Percentiles rank a stretch among this genome's conserved stretches.
These are phyloP conservation scores for Vaucheria bursata DNA, from an alignment of 352 stramenopile genomes.

Conservation along the genomic window DNA sequence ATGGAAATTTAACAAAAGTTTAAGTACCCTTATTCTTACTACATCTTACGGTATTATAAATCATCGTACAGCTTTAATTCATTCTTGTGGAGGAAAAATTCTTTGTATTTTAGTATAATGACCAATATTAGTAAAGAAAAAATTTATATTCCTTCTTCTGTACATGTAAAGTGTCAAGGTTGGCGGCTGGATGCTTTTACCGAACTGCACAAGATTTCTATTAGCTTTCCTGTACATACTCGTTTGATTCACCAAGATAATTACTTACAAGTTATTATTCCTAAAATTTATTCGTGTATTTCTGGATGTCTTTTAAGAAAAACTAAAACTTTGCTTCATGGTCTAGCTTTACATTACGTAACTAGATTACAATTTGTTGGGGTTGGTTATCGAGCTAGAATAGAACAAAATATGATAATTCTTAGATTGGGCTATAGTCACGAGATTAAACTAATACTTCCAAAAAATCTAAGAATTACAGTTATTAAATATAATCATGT, in stretches of 20 bases:
- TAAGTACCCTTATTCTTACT: background rate
- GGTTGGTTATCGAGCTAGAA: background rate
- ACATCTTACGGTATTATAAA: background rate
- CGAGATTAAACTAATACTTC: background rate
- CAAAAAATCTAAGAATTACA: background rate
- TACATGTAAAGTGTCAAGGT: background rate
- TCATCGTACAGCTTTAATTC: background rate
- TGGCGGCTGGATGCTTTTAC: background rate
- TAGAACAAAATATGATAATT: background rate
- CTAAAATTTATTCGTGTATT: background rate
- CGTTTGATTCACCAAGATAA: background rate
- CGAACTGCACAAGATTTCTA: background rate
- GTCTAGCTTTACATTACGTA: background rate
- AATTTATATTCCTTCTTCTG: background rate
- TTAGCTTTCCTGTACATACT: background rate
- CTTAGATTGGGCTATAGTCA: background rate
- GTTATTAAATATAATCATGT: background rate
- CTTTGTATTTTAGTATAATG: conserved; percentile 10
- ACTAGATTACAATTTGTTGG: conserved; percentile 1
- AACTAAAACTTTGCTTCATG: background rate
- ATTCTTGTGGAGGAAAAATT: background rate
- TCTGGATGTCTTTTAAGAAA: background rate
- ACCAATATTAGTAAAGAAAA: conserved; percentile 8
- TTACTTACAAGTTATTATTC: background rate
- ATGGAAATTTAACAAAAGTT: background rate